Base-by-base conservation (phyloP, 2,329 filamentous ascomycete species). In the Verticillium longisporum region DNA sequence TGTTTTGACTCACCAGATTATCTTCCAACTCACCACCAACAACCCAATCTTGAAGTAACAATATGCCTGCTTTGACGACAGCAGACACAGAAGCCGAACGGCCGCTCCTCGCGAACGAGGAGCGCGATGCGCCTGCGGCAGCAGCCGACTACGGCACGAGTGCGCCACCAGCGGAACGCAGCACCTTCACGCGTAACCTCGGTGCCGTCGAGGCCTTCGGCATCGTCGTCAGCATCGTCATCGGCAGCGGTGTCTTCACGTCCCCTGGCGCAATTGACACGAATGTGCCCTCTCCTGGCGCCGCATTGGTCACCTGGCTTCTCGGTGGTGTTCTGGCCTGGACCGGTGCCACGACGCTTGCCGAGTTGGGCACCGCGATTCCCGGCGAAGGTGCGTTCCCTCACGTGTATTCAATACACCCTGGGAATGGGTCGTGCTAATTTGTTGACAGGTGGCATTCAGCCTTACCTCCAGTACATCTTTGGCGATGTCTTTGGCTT, bases 191-290 rank as follows among this genome's bases (percentile, higher is more conserved):
- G 50, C 72, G 75, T n/a, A 79, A 77, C 63, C 76, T 81, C 4
- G 80, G 78, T 32, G 70, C 78, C 10, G 61, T 77, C 33, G 79
- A 82, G 65, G 79, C 79, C 0, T 87, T 87, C 64, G 83, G 82
- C 26, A 83, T 88, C 56, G 76, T 88, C 50, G 80, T 88, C 62
- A 84, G 83, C 66, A 83, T 88, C 63, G 84, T 87, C 60, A 86
- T 88, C 56, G 86, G 86, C 7, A 85, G 82, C 59, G 85, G 86
- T 37, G 82, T 88, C 18, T 88, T 88, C 66, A 87, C 86, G 0
- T 87, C 85, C 1, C 85, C 85, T 0, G 83, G 84, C 0, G 79
- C 84, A 11, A 85, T 88, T 62, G 84, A 88, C 66, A 80, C 80
- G 15, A 86, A 88, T 65, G 84, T 87, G 2, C 83, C 84, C 0